These are phyloP conservation scores for Fonsecaea pedrosoi DNA, from an alignment of 2,329 filamentous ascomycete species.

Conservation along the genomic window DNA sequence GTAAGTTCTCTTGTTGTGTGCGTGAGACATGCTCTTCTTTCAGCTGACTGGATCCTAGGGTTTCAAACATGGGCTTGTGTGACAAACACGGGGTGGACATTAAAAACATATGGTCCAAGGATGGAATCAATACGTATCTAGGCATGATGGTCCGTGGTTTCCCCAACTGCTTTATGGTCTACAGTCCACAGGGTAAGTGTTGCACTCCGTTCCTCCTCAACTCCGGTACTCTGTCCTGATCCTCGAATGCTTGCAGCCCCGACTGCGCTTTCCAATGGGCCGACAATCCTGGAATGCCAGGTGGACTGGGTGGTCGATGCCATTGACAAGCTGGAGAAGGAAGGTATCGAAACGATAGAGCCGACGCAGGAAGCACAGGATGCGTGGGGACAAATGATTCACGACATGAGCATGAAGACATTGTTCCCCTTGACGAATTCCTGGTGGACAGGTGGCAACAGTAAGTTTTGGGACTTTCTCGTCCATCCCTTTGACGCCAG, in stretches of 20 bases:
- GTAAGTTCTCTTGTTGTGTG: slow-evolving; percentile 24
- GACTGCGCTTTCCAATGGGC: slow-evolving; percentile 35
- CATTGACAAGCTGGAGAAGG: no score
- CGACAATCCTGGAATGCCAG: no score
- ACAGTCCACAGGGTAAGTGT: slow-evolving; percentile 57
- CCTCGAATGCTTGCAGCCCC: slow-evolving; percentile 37
- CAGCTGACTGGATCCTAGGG: slow-evolving; percentile 30
- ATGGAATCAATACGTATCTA: slow-evolving; percentile 50
- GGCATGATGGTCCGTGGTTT: slow-evolving; percentile 52
- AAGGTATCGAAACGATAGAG: slow-evolving; percentile 52
- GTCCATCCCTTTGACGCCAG: no score
- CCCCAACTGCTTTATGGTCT: slow-evolving; percentile 60
- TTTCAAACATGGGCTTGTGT: slow-evolving; percentile 50
- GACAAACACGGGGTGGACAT: slow-evolving; percentile 45
- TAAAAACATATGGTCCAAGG: slow-evolving; percentile 46
- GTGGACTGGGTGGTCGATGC: no score
- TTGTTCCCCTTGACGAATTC: slow-evolving; percentile 54
- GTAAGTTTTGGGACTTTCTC: no score
- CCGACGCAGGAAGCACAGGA: slow-evolving; percentile 54
- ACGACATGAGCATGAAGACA: slow-evolving; percentile 50
- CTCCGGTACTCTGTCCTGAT: no score
- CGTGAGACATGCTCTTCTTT: not conserved
- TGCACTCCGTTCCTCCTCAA: no score
- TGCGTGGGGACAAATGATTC: slow-evolving; percentile 57
- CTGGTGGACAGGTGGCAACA: slow-evolving; percentile 61